Percentiles rank a stretch among this genome's conserved stretches.
phyloP scores from a whole-genome alignment of 106 monocot genomes.

The Dendrobium chrysotoxum region DNA sequence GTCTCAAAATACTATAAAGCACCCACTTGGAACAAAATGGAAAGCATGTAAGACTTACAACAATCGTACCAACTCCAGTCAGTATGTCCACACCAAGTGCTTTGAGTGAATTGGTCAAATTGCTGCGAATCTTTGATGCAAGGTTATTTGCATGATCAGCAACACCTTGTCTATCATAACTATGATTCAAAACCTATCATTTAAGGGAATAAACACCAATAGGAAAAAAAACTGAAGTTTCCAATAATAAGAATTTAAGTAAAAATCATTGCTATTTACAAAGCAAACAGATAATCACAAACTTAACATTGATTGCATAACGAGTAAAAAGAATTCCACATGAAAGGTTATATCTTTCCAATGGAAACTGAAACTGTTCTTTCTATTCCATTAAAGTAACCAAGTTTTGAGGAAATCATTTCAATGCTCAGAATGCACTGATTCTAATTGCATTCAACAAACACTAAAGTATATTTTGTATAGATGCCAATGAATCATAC shows the following conservation, averaged over 20 bases:
- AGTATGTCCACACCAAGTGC: constrained; percentile 86
- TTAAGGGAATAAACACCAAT: constrained; percentile 4
- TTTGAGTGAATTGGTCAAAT: constrained; percentile 96
- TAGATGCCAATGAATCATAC: background rate
- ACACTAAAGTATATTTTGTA: background rate
- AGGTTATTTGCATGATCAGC: constrained; percentile 99
- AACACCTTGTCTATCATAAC: constrained; percentile 94
- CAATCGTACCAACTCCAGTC: constrained; percentile 73
- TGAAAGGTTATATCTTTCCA: background rate
- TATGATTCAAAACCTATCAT: constrained; percentile 62
- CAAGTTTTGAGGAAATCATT: background rate
- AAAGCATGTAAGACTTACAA: constrained; percentile 38
- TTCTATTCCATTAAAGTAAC: background rate
- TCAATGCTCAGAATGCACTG: background rate
- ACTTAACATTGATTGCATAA: background rate
- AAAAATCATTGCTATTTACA: background rate
- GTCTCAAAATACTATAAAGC: background rate
- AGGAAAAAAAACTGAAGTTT: constrained; percentile 2
- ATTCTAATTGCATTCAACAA: constrained; percentile 1
- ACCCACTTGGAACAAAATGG: background rate
- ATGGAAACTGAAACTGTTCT: background rate
- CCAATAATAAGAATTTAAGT: background rate
- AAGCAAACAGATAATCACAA: background rate
- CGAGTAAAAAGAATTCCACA: background rate
- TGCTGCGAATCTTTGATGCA: constrained; percentile 86